phyloP scores from a whole-genome alignment of 2,329 filamentous ascomycete species.

The Penicillium sp. region DNA sequence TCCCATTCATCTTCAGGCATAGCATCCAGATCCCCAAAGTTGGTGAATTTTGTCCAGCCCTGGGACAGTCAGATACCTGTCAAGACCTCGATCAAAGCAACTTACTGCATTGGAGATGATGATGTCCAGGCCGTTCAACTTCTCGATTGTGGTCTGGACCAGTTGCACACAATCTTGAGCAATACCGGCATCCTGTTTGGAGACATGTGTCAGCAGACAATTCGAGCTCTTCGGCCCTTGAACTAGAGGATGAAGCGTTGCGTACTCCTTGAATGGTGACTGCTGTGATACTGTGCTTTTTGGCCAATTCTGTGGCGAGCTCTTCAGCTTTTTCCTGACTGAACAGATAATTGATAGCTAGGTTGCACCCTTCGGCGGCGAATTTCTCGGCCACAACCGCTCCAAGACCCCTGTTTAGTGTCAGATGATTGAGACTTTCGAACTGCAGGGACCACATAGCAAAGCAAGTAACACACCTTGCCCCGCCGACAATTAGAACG shows the following conservation, averaged over 20 bases:
- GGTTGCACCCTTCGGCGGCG: slow-evolving; percentile 2
- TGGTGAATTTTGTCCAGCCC: slow-evolving; percentile 64
- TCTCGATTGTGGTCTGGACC: background rate
- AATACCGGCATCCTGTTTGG: background rate
- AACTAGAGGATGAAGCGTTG: background rate
- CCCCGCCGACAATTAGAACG: slow-evolving; percentile 5
- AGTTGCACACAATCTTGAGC: background rate
- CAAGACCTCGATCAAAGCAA: background rate
- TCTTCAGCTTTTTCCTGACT: slow-evolving; percentile 1
- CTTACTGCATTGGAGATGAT: slow-evolving; percentile 72
- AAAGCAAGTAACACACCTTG: background rate
- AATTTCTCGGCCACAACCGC: slow-evolving; percentile 6
- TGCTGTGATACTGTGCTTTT: background rate
- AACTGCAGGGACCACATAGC: background rate
- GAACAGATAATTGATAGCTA: slow-evolving; percentile 8
- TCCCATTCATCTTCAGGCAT: slow-evolving; percentile 65
- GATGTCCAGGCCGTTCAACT: slow-evolving; percentile 63
- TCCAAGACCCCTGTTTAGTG: background rate
- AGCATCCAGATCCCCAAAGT: slow-evolving; percentile 60
- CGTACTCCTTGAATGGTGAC: slow-evolving; percentile 1
- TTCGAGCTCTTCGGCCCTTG: background rate
- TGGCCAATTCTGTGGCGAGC: background rate
- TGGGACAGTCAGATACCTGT: background rate
- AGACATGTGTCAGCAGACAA: background rate
- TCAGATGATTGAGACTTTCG: background rate